phyloP scores from a whole-genome alignment of 73 alveolate species.

The Loxodes magnus region DNA sequence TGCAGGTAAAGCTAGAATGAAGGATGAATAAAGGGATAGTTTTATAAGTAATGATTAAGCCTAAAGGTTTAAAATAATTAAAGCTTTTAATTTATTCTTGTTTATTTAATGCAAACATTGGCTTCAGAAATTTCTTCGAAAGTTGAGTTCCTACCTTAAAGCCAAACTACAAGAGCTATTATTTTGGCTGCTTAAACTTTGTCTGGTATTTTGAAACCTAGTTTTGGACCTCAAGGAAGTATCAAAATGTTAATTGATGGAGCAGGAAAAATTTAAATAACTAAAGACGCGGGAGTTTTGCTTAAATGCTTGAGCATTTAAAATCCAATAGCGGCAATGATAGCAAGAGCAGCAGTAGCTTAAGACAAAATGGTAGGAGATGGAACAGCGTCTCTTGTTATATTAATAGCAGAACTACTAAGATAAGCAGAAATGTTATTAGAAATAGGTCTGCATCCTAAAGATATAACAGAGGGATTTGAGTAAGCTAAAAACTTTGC shows the following conservation, averaged over 20 bases:
- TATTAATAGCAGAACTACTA: slow-evolving; percentile 91
- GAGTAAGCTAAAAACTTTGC: slow-evolving; percentile 8
- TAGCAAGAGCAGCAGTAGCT: slow-evolving; percentile 97
- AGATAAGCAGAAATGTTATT: slow-evolving; percentile 83
- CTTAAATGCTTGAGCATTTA: slow-evolving; percentile 93
- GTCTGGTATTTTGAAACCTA: slow-evolving; percentile 77
- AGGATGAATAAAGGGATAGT: too few species aligned
- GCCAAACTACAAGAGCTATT: slow-evolving; percentile 75
- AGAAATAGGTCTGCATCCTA: slow-evolving; percentile 92
- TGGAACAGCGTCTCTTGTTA: slow-evolving; percentile 93
- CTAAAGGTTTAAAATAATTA: slow-evolving; percentile 3
- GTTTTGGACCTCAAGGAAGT: slow-evolving; percentile 97
- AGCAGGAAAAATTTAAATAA: slow-evolving; percentile 96
- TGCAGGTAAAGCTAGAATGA: too few species aligned
- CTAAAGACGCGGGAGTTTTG: slow-evolving; percentile 93
- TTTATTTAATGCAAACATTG: slow-evolving; percentile 18
- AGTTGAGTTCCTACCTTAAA: slow-evolving; percentile 81
- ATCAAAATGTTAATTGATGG: slow-evolving; percentile 97
- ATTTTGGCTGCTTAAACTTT: slow-evolving; percentile 76
- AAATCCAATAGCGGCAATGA: slow-evolving; percentile 98
- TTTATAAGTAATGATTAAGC: slow-evolving; percentile 4
- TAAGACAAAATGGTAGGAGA: slow-evolving; percentile 98
- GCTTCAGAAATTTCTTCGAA: slow-evolving; percentile 71
- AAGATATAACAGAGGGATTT: slow-evolving; percentile 85
- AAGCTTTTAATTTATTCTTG: slow-evolving; percentile 3